Percentiles rank a stretch among this genome's conserved stretches.
These are phyloP conservation scores for Fusarium praegraminearum DNA, from an alignment of 2,329 filamentous ascomycete genomes.

Conservation along the genomic window DNA sequence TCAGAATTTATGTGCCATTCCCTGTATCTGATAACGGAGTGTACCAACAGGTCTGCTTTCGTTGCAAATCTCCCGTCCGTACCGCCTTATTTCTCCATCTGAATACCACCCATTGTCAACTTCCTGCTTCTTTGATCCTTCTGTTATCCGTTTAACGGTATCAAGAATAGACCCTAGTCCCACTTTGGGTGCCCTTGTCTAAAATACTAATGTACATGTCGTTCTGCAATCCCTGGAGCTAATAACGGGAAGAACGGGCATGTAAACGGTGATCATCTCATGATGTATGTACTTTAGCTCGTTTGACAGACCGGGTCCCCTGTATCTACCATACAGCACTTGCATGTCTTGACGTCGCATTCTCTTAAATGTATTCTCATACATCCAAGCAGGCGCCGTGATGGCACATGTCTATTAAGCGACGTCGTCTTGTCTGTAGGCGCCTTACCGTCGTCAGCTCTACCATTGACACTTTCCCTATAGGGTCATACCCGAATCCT, in stretches of 20 bases:
- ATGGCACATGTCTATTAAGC: constrained; percentile 21
- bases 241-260: constrained; percentile 33
- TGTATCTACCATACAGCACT: constrained; percentile 10
- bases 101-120: not conserved
- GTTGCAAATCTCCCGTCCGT: constrained; percentile 10
- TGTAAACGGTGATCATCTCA: constrained; percentile 47
- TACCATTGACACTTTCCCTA: constrained; percentile 20
- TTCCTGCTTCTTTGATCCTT: not conserved
- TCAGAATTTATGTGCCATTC: not conserved
- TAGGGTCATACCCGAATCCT: constrained; percentile 16
- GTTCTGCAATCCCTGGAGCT: constrained; percentile 19
- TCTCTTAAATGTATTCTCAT: constrained; percentile 9
- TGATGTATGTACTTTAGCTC: constrained; percentile 27
- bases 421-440: constrained; percentile 10
- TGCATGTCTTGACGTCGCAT: constrained; percentile 11
- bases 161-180: constrained; percentile 14
- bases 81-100: constrained; percentile 14
- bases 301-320: constrained; percentile 34
- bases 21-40: constrained; percentile 12
- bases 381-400: constrained; percentile 3
- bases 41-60: constrained; percentile 3
- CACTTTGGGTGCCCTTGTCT: constrained; percentile 18
- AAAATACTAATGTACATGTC: constrained; percentile 1
- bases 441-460: constrained; percentile 16
- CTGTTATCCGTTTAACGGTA: constrained; percentile 1